Base-by-base conservation (phyloP, 2,329 filamentous ascomycete species). In the Fusarium dimerum region DNA sequence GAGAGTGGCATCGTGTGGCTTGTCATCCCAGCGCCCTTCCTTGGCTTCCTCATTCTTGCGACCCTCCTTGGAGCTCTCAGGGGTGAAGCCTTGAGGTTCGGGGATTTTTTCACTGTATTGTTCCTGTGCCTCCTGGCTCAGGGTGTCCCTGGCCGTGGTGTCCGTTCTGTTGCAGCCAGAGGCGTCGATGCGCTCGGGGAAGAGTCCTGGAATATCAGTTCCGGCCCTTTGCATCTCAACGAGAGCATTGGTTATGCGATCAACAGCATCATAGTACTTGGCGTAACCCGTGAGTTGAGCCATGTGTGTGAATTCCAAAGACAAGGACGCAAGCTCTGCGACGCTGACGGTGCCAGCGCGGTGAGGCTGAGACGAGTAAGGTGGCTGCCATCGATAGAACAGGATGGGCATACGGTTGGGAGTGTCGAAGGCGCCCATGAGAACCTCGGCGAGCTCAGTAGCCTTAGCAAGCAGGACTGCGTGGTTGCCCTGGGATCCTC, bases 361-460 rank as follows among this genome's bases (percentile, higher is more conserved):
- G 61, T 85, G 87, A 7, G 85, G 82, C 59, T 86, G 80, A 4
- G 81, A 83, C 10, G 82, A 80, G 62, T 78, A 84, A 15, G 80
- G 73, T 59, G 87, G 89, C 62, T 83, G 82, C 90, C 89, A 96
- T 56, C 80, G 76, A 72, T 93, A 95, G 71, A 87, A 92, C 6
- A 91, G 80, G 6, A 90, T 74, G 3, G 93, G 92, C 90, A 97
- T 95, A 62, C 91, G 85, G 70, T 97, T 97, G 1, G 92, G 92
- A 1, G 93, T 97, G 71, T 96, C 91, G 64, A 96, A 96, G 5
- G 88, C 82, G 48, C 87, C 85, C 76, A 92, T 91, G 32, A 96
- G 75, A 54, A 96, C 81, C 63, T 93, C 88, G 39, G 85, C 91
- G 26, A 94, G 81, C 71, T 93, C 87, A 36, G 87, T 78, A 2